A percentile compares a stretch with the other conserved stretches of the same genome.
These are phyloP conservation scores for Backusella mclennaniae DNA, from an alignment of 192 early-diverging fungal genomes.

Conservation along the genomic window DNA sequence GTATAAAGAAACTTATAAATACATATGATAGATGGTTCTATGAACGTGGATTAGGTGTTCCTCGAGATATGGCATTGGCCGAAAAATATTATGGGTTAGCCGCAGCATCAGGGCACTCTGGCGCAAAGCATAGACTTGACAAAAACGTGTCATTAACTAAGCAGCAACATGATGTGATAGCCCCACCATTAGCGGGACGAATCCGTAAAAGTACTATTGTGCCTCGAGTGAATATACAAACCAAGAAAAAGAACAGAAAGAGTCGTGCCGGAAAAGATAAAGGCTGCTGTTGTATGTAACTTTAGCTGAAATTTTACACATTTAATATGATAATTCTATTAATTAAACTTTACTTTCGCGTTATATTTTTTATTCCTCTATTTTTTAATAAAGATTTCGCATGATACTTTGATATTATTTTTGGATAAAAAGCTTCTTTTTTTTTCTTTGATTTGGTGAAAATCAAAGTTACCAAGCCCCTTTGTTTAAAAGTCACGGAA, in stretches of 20 bases:
- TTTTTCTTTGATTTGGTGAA: background rate
- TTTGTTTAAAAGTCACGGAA: background rate
- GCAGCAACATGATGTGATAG: conserved; percentile 9
- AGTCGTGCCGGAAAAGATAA: background rate
- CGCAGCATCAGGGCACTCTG: conserved; percentile 21
- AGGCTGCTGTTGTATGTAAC: background rate
- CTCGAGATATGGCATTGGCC: conserved; percentile 18
- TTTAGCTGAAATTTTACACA: background rate
- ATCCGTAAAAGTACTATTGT: background rate
- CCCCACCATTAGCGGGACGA: background rate
- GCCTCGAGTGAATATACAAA: too few species aligned
- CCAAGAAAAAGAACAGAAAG: conserved; percentile 2
- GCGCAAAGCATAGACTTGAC: conserved; percentile 12
- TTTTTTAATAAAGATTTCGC: background rate
- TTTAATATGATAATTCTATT: background rate
- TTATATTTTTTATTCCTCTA: background rate
- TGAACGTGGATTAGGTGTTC: conserved; percentile 32
- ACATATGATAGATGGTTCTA: conserved; percentile 27
- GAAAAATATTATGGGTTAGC: conserved; percentile 29
- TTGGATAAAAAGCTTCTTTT: background rate
- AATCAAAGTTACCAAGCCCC: too few species aligned
- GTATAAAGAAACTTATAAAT: background rate
- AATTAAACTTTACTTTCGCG: background rate
- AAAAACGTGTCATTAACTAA: background rate
- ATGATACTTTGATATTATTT: background rate